Conservation (phyloP, 768 basidiomycete species). For the Psilocybe subaeruginosa region DNA sequence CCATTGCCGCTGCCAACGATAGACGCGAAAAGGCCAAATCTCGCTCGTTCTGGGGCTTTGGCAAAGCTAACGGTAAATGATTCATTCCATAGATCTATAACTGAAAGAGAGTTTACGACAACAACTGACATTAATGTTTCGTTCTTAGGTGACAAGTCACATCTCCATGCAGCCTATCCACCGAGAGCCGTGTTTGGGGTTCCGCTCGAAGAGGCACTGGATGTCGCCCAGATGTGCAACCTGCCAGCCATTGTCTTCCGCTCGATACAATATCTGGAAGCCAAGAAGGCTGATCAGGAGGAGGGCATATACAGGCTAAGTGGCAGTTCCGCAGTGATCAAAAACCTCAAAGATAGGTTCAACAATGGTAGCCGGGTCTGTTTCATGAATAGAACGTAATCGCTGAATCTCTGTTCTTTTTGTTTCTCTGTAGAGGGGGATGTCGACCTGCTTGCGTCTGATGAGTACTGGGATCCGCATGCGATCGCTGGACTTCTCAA, state of each 20-base stretch:
- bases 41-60: constrained; percentile 92
- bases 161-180: constrained; percentile 37
- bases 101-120: constrained; percentile 8
- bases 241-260: constrained; percentile 95
- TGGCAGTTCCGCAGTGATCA: constrained; percentile 95
- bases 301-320: constrained; percentile 97
- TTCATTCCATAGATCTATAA: constrained; percentile 5
- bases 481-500: constrained; percentile 96
- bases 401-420: constrained; percentile 6
- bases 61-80: constrained; percentile 56
- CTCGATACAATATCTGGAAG: constrained; percentile 93
- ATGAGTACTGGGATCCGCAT: constrained; percentile 97
- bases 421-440: constrained; percentile 78
- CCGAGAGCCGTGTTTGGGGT: constrained; percentile 89
- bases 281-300: constrained; percentile 92
- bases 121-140: constrained; percentile 10
- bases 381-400: neutral
- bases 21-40: constrained; percentile 93
- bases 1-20: constrained; percentile 49
- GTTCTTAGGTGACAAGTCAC: constrained; percentile 39
- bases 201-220: constrained; percentile 82
- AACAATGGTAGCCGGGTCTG: constrained; percentile 64
- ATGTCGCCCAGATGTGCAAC: constrained; percentile 86
- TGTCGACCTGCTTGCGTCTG: constrained; percentile 81
- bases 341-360: constrained; percentile 90